Base-by-base conservation (phyloP, 2,329 filamentous ascomycete species). In the Aspergillus pseudoglaucus region DNA sequence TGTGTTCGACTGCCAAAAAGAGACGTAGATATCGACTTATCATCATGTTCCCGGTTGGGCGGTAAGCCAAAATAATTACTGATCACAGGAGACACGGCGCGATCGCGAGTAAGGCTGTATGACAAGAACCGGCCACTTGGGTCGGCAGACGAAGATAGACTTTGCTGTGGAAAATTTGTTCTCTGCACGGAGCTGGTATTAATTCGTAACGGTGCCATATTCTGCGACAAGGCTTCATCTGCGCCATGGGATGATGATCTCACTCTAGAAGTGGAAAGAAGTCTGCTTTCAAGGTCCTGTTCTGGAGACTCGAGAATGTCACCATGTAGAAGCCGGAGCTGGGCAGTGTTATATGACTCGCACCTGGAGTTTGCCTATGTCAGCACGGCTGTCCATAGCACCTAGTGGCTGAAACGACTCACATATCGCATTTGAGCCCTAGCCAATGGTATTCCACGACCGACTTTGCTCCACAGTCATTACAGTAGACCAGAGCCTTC, bases 381-480 rank as follows among this genome's bases (percentile, higher is more conserved):
- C 42, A 60, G 53, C 43, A 40, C 25, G 22, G 33, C 25, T 10
- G 25, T 30, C 25, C 41, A 23, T 17, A 20, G 41, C 44, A 18
- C 8, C 32, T 6, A 23, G 22, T 4, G 20, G 18, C 44, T 6
- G 22, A 25, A 7, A 27, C 9, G 9, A 60, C 69, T 59, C 61
- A 83, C 58, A 77, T 68, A 42, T 74, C 83, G 64, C 93, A 98
- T 68, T 95, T 95, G 41, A 95, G 75, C 0, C 93, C 93, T 4
- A 97, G 75, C 89, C 93, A 98, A 69, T 98, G 93, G 64, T 94
- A 98, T 25, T 81, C 79, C 18, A 93, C 89, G 18, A 87, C 86
- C 52, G 86, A 90, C 64, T 90, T 90, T 10, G 87, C 87, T 41
- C 84, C 88, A 69, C 93, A 98, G 70, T 98, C 93, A 65, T 98